These are phyloP conservation scores for Colletotrichum sp. DNA, from an alignment of 2,329 filamentous ascomycete species.

Conservation along the genomic window DNA sequence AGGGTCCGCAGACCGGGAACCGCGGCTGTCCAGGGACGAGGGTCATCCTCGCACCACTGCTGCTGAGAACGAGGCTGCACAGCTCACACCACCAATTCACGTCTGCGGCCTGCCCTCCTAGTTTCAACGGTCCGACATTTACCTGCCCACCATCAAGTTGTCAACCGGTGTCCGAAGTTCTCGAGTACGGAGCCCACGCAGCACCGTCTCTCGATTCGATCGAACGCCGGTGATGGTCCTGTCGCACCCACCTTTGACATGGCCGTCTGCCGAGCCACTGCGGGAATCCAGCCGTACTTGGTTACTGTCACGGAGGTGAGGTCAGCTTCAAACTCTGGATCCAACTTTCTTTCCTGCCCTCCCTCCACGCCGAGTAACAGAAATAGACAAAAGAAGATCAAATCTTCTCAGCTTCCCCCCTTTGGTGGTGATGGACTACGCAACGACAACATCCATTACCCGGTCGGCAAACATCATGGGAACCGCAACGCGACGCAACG, in stretches of 20 bases:
- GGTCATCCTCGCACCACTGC: slow-evolving; percentile 15
- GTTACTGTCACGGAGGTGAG: background rate
- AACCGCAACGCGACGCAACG: background rate
- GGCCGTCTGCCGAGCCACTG: background rate
- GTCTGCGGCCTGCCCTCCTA: background rate
- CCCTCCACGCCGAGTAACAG: background rate
- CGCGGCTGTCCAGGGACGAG: background rate
- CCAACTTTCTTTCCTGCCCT: background rate
- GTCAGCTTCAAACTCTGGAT: background rate
- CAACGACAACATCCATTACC: background rate
- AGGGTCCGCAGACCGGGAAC: background rate
- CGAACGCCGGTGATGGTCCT: background rate
- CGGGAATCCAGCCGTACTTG: background rate
- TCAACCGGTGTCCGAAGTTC: background rate
- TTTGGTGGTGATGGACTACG: background rate
- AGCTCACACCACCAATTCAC: slow-evolving; percentile 11
- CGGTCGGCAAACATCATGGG: background rate
- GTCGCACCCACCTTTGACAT: background rate
- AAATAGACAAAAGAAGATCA: background rate
- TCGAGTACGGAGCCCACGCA: background rate
- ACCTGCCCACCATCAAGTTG: background rate
- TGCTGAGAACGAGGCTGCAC: slow-evolving; percentile 22
- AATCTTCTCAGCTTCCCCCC: background rate
- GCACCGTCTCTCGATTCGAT: background rate
- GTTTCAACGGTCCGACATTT: slow-evolving; percentile 14